phyloP scores from a whole-genome alignment of 1,284 basidiomycete genomes.

The Tilletia indica region DNA sequence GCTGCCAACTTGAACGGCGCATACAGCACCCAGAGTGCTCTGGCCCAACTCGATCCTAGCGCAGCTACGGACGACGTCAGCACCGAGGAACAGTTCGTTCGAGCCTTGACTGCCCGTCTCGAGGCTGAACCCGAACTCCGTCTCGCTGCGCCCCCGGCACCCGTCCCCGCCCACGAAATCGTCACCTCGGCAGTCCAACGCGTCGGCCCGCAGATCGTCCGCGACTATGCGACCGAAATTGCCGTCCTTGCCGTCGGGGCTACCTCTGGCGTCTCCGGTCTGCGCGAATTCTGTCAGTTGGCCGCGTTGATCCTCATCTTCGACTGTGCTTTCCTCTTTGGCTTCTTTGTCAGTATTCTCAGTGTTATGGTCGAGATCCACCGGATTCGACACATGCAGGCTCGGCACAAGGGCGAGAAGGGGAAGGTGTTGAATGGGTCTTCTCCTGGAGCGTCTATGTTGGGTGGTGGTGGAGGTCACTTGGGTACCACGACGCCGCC shows the following conservation, averaged over 20 bases:
- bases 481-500: conserved; percentile 40
- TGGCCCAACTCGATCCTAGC: conserved; percentile 29
- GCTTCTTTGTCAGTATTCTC: conserved; percentile 84
- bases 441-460: neutral
- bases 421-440: neutral
- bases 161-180: conserved; percentile 72
- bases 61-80: conserved; percentile 32
- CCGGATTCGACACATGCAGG: conserved; percentile 64
- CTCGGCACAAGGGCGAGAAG: conserved; percentile 47
- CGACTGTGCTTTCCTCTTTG: conserved; percentile 85
- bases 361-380: conserved; percentile 87
- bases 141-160: conserved; percentile 60
- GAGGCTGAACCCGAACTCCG: conserved; percentile 56
- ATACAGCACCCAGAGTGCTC: conserved; percentile 24
- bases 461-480: neutral
- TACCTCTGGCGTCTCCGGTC: conserved; percentile 79
- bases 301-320: conserved; percentile 80
- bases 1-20: conserved; percentile 29
- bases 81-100: conserved; percentile 48
- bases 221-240: conserved; percentile 90
- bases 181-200: conserved; percentile 77
- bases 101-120: conserved; percentile 55
- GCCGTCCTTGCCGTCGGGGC: conserved; percentile 84
- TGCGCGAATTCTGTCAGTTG: conserved; percentile 91
- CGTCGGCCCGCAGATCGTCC: conserved; percentile 77